Base-by-base conservation (phyloP, 2,329 filamentous ascomycete genomes). In the Calycina herbarum region DNA sequence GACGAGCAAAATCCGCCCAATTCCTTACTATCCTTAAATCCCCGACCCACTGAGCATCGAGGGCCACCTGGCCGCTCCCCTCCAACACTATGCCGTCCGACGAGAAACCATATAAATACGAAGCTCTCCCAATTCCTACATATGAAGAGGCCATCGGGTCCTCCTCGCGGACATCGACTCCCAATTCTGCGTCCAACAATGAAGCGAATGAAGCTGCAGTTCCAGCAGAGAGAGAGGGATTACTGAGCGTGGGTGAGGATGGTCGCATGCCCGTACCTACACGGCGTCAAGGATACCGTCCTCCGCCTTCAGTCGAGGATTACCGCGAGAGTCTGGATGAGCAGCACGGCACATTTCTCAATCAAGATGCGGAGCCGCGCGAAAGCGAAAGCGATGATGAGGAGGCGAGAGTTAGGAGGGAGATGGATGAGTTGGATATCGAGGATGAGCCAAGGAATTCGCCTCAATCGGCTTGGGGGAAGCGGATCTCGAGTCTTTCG, bases 381-480 rank as follows among this genome's bases (percentile, higher is more conserved):
- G 77, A 83, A 74, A 78, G 83, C 48, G 75, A 77, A 62, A 80
- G 80, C 59, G 76, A 77, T 38, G 76, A 78, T 35, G 84, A 91
- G 70, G 81, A 82, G 60, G 86, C 86, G 38, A 86, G 88, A 68
- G 84, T 95, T 72, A 88, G 92, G 68, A 85, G 90, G 70, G 92
- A 95, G 78, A 89, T 98, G 81, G 87, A 96, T 75, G 91, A 97
- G 83, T 88, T 96, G 84, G 93, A 96, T 71, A 86, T 96, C 54
- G 86, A 93, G 73, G 93, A 96, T 71, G 86, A 87, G 33, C 72
- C 83, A 78, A 76, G 82, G 81, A 71, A 76, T 84, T 42, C 63
- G 15, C n/a, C 58, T 57, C 71, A 73, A 61, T 73, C 71, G 4
- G 57, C 70, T 6, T 77, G 75, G 75, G 74, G 73, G 58, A 78